Base-by-base conservation (phyloP, 2,329 filamentous ascomycete genomes). In the Cladosporium sp. region DNA sequence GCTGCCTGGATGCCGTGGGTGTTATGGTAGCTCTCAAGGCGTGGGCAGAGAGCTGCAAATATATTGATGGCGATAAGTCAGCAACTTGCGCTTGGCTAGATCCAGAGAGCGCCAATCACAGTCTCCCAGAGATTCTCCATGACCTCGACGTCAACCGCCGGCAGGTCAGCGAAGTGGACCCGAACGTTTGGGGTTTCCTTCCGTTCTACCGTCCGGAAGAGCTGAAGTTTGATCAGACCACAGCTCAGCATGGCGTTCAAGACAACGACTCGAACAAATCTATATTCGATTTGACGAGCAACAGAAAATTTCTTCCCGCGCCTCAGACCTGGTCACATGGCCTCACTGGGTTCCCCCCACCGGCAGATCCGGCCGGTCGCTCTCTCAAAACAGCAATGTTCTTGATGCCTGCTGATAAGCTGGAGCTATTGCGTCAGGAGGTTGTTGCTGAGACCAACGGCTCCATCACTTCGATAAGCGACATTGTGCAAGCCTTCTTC, bases 401-500 rank as follows among this genome's bases (percentile, higher is more conserved):
- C 28, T 16, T 58, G 30, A 39, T 58, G 23, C 23, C 54, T 16
- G 25, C 54, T 5, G 54, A 58, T 23, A 58, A 58, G n/a, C 13
- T 34, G 14, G 30, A 28, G 18, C 6, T 30, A 10, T 21, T 58
- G 23, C n/a, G 30, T 16, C 54, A 39, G 34, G 54, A 58, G 23
- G 54, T 58, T 13, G 21, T 36, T 26, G 30, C 28, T 6, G 54
- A 58, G 7, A 58, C 72, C 2, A 73, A 75, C 25, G 70, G 70
- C 0, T 63, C 68, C 7, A 66, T 67, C 18, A 69, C 73, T 0
- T 79, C 78, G 0, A 53, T 53, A 25, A 79, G 74, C 64, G 79
- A 80, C 51, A 77, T 79, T 10, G 68, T 80, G 1, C 76, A 80
- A 66, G 79, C 79, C 0, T 77, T 80, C 58, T 74, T 79, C 65